Conservation (phyloP, 1,284 basidiomycete genomes). For the Chondrostereum purpureum region DNA sequence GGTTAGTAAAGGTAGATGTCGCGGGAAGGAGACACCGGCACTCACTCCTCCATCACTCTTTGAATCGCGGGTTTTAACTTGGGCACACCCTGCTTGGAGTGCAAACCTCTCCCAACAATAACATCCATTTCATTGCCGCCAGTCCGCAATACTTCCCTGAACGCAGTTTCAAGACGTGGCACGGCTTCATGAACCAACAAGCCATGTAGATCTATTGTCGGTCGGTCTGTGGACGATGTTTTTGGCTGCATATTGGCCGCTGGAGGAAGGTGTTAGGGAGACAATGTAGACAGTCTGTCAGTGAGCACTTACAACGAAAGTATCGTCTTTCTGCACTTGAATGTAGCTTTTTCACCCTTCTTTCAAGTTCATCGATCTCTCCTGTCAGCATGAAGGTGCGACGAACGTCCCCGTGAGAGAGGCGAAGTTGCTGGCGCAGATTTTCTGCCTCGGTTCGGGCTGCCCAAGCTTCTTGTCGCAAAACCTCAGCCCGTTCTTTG, state of each 20-base stretch:
- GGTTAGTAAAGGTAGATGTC: background rate
- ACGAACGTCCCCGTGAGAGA: conserved; percentile 22
- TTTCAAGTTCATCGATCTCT: conserved; percentile 28
- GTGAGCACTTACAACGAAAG: conserved; percentile 28
- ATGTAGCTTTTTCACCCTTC: conserved; percentile 28
- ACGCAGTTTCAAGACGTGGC: conserved; percentile 51
- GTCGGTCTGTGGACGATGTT: conserved; percentile 14
- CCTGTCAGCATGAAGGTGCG: conserved; percentile 31
- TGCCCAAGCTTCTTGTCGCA: conserved; percentile 31
- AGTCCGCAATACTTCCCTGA: conserved; percentile 47
- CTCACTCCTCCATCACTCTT: conserved; percentile 56
- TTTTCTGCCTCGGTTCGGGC: conserved; percentile 23
- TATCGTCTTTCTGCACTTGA: conserved; percentile 34
- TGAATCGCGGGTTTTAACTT: conserved; percentile 73
- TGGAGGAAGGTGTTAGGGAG: conserved; percentile 18
- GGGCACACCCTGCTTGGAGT: conserved; percentile 61
- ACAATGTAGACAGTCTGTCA: background rate
- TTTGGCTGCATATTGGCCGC: conserved; percentile 37
- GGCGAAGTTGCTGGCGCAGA: conserved; percentile 23
- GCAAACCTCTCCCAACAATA: conserved; percentile 75
- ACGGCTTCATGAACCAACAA: conserved; percentile 71
- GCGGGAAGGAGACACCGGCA: background rate
- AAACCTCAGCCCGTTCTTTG: conserved; percentile 26
- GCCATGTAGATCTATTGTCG: conserved; percentile 75
- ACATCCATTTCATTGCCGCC: conserved; percentile 56